Conservation (phyloP, 805 yeast genomes). For the Debaryomyces castellii region DNA sequence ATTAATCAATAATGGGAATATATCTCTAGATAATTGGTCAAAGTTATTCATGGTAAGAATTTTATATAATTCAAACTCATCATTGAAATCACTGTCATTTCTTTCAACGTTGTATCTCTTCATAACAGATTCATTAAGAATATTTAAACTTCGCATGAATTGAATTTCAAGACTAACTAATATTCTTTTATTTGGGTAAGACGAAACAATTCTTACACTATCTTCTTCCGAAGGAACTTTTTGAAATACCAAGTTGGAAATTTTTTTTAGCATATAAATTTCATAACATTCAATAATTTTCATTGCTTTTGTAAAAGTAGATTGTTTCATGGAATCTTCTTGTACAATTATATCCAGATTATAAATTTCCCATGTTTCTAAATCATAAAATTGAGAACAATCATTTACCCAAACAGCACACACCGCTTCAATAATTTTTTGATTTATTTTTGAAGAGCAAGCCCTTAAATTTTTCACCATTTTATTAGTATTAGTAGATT, state of each 20-base stretch:
- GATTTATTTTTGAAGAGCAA: constrained; percentile 33
- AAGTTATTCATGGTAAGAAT: constrained; percentile 45
- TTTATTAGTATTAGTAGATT: constrained; percentile 36
- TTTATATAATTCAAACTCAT: constrained; percentile 32
- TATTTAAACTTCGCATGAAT: constrained; percentile 43
- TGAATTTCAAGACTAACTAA: constrained; percentile 44
- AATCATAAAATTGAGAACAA: constrained; percentile 42
- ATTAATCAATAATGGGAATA: constrained; percentile 30
- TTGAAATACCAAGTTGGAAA: constrained; percentile 25
- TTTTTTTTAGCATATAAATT: constrained; percentile 29
- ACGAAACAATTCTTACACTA: constrained; percentile 28
- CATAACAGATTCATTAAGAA: constrained; percentile 40
- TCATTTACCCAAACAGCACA: constrained; percentile 47
- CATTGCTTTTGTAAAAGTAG: constrained; percentile 34
- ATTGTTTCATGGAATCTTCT: constrained; percentile 7
- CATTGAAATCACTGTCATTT: constrained; percentile 10
- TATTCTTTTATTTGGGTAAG: constrained; percentile 40
- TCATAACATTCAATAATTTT: constrained; percentile 37
- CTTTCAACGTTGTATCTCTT: constrained; percentile 35
- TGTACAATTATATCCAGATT: constrained; percentile 1
- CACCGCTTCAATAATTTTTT: constrained; percentile 38
- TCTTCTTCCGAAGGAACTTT: constrained; percentile 14
- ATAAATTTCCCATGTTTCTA: constrained; percentile 41
- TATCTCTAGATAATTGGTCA: constrained; percentile 29
- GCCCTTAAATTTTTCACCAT: constrained; percentile 32